Percentiles rank a stretch among this genome's conserved stretches.
These are phyloP conservation scores for Wickerhamomyces chaumierensis DNA, from an alignment of 805 yeast species.

Conservation along the genomic window DNA sequence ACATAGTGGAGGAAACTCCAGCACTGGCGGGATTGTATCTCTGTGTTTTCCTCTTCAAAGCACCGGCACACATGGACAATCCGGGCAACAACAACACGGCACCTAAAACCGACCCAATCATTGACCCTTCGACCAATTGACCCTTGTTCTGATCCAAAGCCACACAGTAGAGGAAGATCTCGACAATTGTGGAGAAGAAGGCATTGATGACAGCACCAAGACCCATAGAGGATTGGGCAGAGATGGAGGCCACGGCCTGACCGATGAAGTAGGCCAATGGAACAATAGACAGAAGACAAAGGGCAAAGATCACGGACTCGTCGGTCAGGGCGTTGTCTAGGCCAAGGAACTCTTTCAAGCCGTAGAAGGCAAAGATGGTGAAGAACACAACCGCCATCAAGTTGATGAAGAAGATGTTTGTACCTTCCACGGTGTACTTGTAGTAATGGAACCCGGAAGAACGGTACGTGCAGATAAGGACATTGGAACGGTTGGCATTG, in stretches of 20 bases:
- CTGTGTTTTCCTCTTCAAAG: slow-evolving; percentile 83
- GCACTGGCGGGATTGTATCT: slow-evolving; percentile 93
- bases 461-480: slow-evolving; percentile 82
- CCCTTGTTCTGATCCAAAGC: slow-evolving; percentile 83
- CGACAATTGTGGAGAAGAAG: slow-evolving; percentile 92
- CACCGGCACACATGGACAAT: slow-evolving; percentile 95
- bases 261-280: slow-evolving; percentile 97
- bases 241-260: slow-evolving; percentile 97
- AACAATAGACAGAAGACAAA: slow-evolving; percentile 74
- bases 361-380: slow-evolving; percentile 68
- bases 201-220: slow-evolving; percentile 98
- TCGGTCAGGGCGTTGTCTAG: slow-evolving; percentile 29
- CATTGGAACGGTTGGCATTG: slow-evolving; percentile 37
- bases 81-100: slow-evolving; percentile 91
- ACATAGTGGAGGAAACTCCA: slow-evolving; percentile 94
- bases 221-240: slow-evolving; percentile 98
- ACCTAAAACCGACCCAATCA: slow-evolving; percentile 88
- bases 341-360: slow-evolving; percentile 38
- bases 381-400: slow-evolving; percentile 68
- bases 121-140: slow-evolving; percentile 85
- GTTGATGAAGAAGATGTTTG: slow-evolving; percentile 86
- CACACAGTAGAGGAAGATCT: slow-evolving; percentile 83
- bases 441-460: slow-evolving; percentile 89
- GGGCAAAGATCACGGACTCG: slow-evolving; percentile 54
- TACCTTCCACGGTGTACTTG: slow-evolving; percentile 93